phyloP scores from a whole-genome alignment of 2,329 filamentous ascomycete genomes.

The Hypomyces rosellus region DNA sequence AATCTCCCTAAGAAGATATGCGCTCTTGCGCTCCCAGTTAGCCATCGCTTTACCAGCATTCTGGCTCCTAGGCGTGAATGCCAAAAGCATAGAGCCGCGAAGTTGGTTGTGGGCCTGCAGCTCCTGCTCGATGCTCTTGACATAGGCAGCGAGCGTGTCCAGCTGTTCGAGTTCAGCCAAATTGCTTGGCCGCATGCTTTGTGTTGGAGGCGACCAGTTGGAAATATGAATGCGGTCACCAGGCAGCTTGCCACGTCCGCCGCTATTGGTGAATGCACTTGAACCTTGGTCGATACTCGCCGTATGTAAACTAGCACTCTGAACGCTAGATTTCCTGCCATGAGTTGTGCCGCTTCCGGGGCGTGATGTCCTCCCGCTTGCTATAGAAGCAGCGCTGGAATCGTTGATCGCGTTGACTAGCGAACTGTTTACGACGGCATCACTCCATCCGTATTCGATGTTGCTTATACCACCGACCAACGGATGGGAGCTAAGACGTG shows the following conservation, averaged over 20 bases:
- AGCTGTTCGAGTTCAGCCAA: constrained; percentile 77
- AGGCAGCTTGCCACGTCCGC: constrained; percentile 55
- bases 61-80: constrained; percentile 76
- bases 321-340: constrained; percentile 37
- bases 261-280: constrained; percentile 47
- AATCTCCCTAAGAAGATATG: constrained; percentile 85
- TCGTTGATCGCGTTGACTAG: constrained; percentile 50
- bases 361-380: constrained; percentile 34
- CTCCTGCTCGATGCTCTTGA: constrained; percentile 79
- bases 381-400: constrained; percentile 22
- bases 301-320: constrained; percentile 46
- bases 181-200: constrained; percentile 81
- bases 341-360: constrained; percentile 45
- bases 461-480: constrained; percentile 90
- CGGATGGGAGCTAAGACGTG: constrained; percentile 87
- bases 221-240: constrained; percentile 79
- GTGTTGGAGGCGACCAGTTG: constrained; percentile 83
- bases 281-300: constrained; percentile 56
- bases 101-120: constrained; percentile 82
- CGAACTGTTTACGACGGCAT: constrained; percentile 64
- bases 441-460: constrained; percentile 95
- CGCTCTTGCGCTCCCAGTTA: constrained; percentile 96
- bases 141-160: constrained; percentile 66
- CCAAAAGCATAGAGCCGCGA: constrained; percentile 77
- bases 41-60: constrained; percentile 81